Base-by-base conservation (phyloP, 225 moss, liverwort and hornwort species). In the Pseudoscleropodium purum region DNA sequence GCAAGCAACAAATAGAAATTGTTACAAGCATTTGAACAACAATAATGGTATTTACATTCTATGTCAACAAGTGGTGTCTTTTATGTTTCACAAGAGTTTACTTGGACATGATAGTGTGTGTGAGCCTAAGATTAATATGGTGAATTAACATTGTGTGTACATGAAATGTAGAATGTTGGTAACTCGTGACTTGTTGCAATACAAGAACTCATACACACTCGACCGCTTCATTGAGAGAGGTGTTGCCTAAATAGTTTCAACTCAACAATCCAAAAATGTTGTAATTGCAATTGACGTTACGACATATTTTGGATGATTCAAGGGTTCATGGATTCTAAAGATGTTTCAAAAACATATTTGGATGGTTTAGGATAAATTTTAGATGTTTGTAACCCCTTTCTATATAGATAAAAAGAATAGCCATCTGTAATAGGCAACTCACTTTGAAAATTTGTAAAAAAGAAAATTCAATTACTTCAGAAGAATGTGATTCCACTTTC, bases 31-130 rank as follows among this genome's bases (percentile, higher is more conserved):
- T 19, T 51, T 51, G 51, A 34, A 76, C 4, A 33, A 51, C 60
- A 60, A 11, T 11, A 60, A 10, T 51, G 33, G 20, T 6, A 52
- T 11, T 23, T 23, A 36, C 52, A 52, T 52, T 54, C 24, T 36
- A 13, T 24, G 3, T 31, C 33, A 76, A 76, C 14, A 21, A 76
- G 8, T 23, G 21, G 14, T 76, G 23, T 4, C 21, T 23, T 11
- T 33, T 51, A 6, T 30, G 25, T 34, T 13, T 76, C 33, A 31
- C 8, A 21, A 51, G 3, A 36, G 2, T 51, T 51, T 14, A 21
- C 9, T 77, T 77, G 52, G 15, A 33, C 0, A 1, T 24, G 24
- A 34, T 0, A 0, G 1, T 23, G 23, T 33, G 5, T 21, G 13
- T 52, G 0, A 77, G 23, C 5, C 5, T 13, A 36, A 36, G 1